Percentiles rank a stretch among this genome's conserved stretches.
Evolutionary conservation across 2,329 filamentous ascomycete genomes (phyloP).

Genomic region (Proliferodiscus dingleyae): DNA sequence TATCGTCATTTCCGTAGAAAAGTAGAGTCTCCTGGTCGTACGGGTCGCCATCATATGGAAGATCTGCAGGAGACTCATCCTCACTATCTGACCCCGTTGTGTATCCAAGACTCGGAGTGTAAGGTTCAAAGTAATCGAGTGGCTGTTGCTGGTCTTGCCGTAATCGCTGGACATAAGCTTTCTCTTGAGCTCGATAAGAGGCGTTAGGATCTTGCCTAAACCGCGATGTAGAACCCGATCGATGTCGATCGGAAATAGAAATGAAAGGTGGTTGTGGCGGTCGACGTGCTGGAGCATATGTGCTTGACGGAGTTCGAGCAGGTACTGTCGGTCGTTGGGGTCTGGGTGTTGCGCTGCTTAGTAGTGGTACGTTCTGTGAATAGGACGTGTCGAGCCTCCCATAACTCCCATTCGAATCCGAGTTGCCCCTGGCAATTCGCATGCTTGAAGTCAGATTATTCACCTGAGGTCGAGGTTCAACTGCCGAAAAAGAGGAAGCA

Average conservation of each 20-base stretch:
- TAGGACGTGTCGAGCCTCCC: slow-evolving; percentile 19
- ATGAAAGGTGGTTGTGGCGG: slow-evolving; percentile 46
- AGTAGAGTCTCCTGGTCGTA: slow-evolving; percentile 91
- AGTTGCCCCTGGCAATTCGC: slow-evolving; percentile 36
- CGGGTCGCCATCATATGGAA: slow-evolving; percentile 73
- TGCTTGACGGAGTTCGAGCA: slow-evolving; percentile 69
- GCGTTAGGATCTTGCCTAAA: slow-evolving; percentile 61
- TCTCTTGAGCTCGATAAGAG: slow-evolving; percentile 79
- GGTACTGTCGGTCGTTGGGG: slow-evolving; percentile 65
- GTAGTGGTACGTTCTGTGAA: slow-evolving; percentile 24
- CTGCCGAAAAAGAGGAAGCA: slow-evolving; percentile 18
- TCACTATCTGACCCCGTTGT: slow-evolving; percentile 75
- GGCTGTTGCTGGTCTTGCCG: slow-evolving; percentile 67
- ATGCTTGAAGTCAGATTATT: slow-evolving; percentile 28
- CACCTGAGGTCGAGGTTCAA: slow-evolving; percentile 24
- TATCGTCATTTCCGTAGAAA: slow-evolving; percentile 86
- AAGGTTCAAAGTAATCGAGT: slow-evolving; percentile 49
- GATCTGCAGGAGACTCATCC: slow-evolving; percentile 84
- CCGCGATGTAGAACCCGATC: slow-evolving; percentile 53
- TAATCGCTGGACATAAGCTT: slow-evolving; percentile 89
- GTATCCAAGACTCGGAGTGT: slow-evolving; percentile 63
- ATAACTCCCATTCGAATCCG: slow-evolving; percentile 24
- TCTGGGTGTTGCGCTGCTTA: slow-evolving; percentile 47
- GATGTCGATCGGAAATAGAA: slow-evolving; percentile 38
- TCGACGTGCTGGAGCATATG: slow-evolving; percentile 64